phyloP scores from a whole-genome alignment of 352 stramenopile species.

The Phytophthora multivora region DNA sequence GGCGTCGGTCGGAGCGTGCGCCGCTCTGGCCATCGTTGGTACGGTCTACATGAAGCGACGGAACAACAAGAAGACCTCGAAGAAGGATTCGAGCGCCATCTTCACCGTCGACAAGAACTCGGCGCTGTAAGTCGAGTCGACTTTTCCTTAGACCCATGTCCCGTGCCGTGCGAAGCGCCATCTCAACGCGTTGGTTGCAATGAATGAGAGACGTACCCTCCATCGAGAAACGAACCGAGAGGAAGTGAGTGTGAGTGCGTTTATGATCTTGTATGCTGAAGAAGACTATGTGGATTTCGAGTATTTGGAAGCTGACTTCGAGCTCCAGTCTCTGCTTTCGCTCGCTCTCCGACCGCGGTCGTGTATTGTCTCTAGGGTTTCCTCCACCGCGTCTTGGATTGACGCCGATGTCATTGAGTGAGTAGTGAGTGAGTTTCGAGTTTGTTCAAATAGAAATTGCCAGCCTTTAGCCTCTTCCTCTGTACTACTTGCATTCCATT shows the following conservation, averaged over 20 bases:
- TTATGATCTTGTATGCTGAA: slow-evolving; percentile 39
- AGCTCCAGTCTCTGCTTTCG: slow-evolving; percentile 27
- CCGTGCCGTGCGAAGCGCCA: slow-evolving; percentile 28
- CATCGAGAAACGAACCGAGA: slow-evolving; percentile 30
- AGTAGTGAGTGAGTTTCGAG: slow-evolving; percentile 40
- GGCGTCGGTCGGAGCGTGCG: slow-evolving; percentile 41
- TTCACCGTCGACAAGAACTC: slow-evolving; percentile 85
- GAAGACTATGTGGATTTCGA: slow-evolving; percentile 39
- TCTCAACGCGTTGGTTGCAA: slow-evolving; percentile 38
- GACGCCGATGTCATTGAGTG: slow-evolving; percentile 29
- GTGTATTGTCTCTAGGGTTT: slow-evolving; percentile 33
- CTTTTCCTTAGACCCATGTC: slow-evolving; percentile 15
- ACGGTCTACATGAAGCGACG: slow-evolving; percentile 73
- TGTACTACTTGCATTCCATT: background rate
- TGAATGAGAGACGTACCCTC: slow-evolving; percentile 38
- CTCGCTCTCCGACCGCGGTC: slow-evolving; percentile 32
- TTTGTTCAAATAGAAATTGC: slow-evolving; percentile 47
- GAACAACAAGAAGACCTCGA: slow-evolving; percentile 51
- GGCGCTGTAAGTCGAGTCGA: slow-evolving; percentile 52
- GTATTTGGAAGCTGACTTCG: slow-evolving; percentile 38
- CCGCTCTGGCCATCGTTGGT: slow-evolving; percentile 53
- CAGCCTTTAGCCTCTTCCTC: slow-evolving; percentile 29
- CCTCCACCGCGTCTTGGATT: slow-evolving; percentile 25
- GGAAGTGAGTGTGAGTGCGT: slow-evolving; percentile 41
- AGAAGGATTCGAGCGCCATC: slow-evolving; percentile 52